These are phyloP conservation scores for Hypoxylon sp. DNA, from an alignment of 2,329 filamentous ascomycete genomes.

Conservation along the genomic window DNA sequence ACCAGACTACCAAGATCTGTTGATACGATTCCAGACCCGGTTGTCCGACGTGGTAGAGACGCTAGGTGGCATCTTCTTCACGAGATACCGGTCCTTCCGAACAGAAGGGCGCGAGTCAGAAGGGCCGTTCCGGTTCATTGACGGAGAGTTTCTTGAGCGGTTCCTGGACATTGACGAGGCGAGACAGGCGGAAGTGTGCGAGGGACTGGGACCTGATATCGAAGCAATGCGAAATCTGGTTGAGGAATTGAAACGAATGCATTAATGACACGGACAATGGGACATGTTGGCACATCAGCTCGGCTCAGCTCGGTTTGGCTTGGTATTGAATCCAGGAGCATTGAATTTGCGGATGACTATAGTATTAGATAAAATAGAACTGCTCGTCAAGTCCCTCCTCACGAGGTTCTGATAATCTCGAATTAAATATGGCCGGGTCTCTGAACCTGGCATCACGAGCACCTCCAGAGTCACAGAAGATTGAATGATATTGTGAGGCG, in stretches of 20 bases:
- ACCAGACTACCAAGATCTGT: slow-evolving; percentile 74
- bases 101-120: slow-evolving; percentile 74
- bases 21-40: slow-evolving; percentile 80
- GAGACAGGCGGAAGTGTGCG: slow-evolving; percentile 60
- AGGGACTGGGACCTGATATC: slow-evolving; percentile 66
- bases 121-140: slow-evolving; percentile 86
- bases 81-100: slow-evolving; percentile 81
- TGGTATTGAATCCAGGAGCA: not conserved
- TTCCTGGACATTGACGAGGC: slow-evolving; percentile 77
- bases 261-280: slow-evolving; percentile 52
- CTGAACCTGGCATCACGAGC: not conserved
- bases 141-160: slow-evolving; percentile 87
- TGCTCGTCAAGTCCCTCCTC: not conserved
- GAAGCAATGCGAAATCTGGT: slow-evolving; percentile 69
- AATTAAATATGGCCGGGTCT: too few species aligned
- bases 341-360: not conserved
- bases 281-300: not conserved
- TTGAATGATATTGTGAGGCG: too few species aligned
- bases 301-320: not conserved
- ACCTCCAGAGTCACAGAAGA: not conserved
- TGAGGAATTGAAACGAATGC: slow-evolving; percentile 69
- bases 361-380: slow-evolving; percentile 1
- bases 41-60: slow-evolving; percentile 72
- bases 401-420: not conserved
- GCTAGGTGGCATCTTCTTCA: slow-evolving; percentile 78